A percentile compares a stretch with the other conserved stretches of the same genome.
Evolutionary conservation across 805 yeast genomes (phyloP).

Genomic region (Torulaspora indica): DNA sequence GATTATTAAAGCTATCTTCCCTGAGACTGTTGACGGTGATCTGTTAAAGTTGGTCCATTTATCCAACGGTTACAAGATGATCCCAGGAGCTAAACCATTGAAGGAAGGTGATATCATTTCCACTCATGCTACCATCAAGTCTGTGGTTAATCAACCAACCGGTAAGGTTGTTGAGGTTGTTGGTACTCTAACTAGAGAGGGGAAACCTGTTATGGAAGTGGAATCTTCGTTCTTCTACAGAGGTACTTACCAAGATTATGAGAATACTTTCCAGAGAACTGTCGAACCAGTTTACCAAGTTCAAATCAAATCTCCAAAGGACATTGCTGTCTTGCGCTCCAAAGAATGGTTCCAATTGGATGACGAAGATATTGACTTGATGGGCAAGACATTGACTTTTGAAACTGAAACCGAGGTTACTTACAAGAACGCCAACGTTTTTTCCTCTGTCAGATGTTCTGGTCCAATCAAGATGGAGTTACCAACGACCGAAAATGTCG

Average conservation of each 20-base stretch:
- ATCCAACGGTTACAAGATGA: conserved; percentile 90
- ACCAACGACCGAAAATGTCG: conserved; percentile 83
- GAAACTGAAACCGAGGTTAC: conserved; percentile 81
- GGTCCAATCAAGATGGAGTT: conserved; percentile 86
- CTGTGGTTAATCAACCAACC: conserved; percentile 84
- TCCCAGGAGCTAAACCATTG: conserved; percentile 86
- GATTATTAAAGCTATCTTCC: conserved; percentile 97
- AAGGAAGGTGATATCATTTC: conserved; percentile 81
- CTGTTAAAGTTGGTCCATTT: conserved; percentile 88
- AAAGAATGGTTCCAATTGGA: conserved; percentile 97
- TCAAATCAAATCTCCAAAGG: conserved; percentile 67
- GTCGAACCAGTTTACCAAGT: conserved; percentile 85
- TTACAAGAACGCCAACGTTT: conserved; percentile 71
- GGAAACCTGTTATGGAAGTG: conserved; percentile 84
- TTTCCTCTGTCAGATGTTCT: conserved; percentile 70
- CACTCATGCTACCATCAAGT: conserved; percentile 76
- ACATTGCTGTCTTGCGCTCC: conserved; percentile 85
- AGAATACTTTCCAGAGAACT: conserved; percentile 85
- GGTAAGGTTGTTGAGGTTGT: conserved; percentile 96
- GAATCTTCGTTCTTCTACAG: conserved; percentile 94
- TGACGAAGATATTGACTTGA: conserved; percentile 59
- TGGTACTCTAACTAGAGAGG: conserved; percentile 77
- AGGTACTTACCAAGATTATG: conserved; percentile 82
- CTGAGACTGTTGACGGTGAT: conserved; percentile 93
- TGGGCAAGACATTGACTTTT: conserved; percentile 78